phyloP scores from a whole-genome alignment of 2,329 filamentous ascomycete species.

The Helminthosporium solani region DNA sequence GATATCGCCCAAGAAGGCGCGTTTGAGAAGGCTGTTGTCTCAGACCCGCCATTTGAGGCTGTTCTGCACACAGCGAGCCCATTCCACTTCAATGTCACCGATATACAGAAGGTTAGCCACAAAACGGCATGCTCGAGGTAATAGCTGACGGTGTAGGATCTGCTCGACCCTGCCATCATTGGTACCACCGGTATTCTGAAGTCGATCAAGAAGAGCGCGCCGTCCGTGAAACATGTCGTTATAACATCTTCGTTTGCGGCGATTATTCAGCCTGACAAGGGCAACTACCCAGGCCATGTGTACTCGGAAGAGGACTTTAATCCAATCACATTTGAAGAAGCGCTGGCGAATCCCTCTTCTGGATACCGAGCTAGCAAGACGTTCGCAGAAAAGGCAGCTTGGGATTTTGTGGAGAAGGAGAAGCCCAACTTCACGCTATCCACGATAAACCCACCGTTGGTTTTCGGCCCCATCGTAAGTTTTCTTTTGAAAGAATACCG shows the following conservation, averaged over 20 bases:
- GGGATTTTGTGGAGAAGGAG: conserved; percentile 55
- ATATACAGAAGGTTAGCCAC: conserved; percentile 61
- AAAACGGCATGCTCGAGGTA: neutral
- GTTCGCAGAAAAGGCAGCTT: conserved; percentile 59
- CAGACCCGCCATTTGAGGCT: conserved; percentile 66
- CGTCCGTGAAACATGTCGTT: conserved; percentile 70
- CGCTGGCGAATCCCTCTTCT: conserved; percentile 43
- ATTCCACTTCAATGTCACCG: conserved; percentile 72
- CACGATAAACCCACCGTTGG: conserved; percentile 54
- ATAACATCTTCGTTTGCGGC: conserved; percentile 71
- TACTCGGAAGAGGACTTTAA: conserved; percentile 61
- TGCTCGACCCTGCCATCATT: conserved; percentile 63
- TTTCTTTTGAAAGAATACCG: neutral
- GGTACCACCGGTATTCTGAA: conserved; percentile 64
- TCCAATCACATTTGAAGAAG: conserved; percentile 55
- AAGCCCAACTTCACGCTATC: conserved; percentile 53
- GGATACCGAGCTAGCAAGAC: conserved; percentile 61
- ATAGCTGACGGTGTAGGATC: conserved; percentile 36
- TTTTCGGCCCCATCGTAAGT: conserved; percentile 52
- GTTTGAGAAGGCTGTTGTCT: conserved; percentile 63
- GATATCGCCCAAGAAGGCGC: conserved; percentile 70
- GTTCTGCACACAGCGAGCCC: conserved; percentile 58
- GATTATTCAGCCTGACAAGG: conserved; percentile 59
- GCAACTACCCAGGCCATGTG: conserved; percentile 48
- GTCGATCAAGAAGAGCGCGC: conserved; percentile 61